Evolutionary conservation across 176 grass and related monocot species (phyloP).

Genomic region (Oryza punctata): DNA sequence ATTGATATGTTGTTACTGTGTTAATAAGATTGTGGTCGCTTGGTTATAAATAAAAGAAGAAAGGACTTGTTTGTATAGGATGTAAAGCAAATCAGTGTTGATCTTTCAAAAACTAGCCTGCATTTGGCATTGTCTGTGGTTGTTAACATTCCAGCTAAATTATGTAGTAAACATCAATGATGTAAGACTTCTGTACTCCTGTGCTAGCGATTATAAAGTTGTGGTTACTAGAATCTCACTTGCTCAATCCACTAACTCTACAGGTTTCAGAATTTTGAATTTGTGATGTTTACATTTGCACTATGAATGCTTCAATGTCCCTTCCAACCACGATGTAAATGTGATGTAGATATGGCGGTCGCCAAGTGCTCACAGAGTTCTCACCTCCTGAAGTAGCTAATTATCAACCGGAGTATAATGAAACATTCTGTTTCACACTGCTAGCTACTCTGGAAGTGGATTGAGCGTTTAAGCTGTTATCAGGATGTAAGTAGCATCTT

Average conservation of each 20-base stretch:
- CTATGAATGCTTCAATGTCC: background rate
- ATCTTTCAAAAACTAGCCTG: slow-evolving; percentile 13
- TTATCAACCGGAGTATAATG: background rate
- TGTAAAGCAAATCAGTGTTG: slow-evolving; percentile 3
- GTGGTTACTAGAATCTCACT: slow-evolving; percentile 5
- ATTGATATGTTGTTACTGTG: background rate
- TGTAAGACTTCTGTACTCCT: slow-evolving; percentile 30
- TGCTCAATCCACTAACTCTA: background rate
- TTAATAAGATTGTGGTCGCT: slow-evolving; percentile 29
- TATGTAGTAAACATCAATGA: background rate
- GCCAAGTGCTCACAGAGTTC: background rate
- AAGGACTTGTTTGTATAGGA: background rate
- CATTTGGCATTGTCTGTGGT: slow-evolving; percentile 7
- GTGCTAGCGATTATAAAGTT: slow-evolving; percentile 33
- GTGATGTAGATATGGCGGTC: no score
- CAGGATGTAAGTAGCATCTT: background rate
- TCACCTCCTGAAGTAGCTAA: background rate
- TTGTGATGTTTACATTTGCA: background rate
- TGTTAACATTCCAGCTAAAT: background rate
- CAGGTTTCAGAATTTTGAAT: background rate
- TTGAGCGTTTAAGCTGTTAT: no score
- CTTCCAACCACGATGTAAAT: background rate
- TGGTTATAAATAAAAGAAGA: slow-evolving; percentile 41
- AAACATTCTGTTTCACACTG: background rate
- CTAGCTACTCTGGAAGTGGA: no score